Evolutionary conservation across 768 basidiomycete species (phyloP).

Genomic region (Leccinellum rugosiceps): DNA sequence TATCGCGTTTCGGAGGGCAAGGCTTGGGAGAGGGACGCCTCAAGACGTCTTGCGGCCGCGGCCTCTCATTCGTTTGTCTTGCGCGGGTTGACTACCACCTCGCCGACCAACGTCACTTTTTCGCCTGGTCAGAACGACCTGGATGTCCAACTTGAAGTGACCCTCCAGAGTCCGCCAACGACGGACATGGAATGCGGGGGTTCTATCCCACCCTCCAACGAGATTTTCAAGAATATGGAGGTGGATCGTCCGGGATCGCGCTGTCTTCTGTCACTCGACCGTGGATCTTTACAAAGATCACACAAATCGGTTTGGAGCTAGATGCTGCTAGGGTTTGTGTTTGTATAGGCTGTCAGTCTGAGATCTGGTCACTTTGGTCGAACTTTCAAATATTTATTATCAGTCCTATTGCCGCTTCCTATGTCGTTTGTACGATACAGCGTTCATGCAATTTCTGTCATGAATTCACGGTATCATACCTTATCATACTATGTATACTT

Average conservation of each 20-base stretch:
- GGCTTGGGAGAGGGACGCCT: slow-evolving; percentile 35
- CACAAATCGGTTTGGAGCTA: neutral
- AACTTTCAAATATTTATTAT: neutral
- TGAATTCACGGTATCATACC: no score
- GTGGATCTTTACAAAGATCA: neutral
- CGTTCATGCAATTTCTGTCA: no score
- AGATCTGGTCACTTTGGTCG: neutral
- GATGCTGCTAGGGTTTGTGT: neutral
- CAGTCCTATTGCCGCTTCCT: neutral
- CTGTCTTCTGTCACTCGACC: neutral
- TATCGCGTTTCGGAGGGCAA: slow-evolving; percentile 45
- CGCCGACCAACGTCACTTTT: neutral
- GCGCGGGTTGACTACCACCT: slow-evolving; percentile 8
- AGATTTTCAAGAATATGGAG: neutral
- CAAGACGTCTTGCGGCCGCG: slow-evolving; percentile 3
- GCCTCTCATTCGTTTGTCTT: slow-evolving; percentile 3
- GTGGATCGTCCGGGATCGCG: neutral
- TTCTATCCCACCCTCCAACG: neutral
- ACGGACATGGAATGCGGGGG: neutral
- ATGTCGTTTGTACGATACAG: no score
- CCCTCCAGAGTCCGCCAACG: slow-evolving; percentile 4
- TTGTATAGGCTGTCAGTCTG: neutral
- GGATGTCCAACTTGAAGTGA: slow-evolving; percentile 11
- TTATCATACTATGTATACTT: no score
- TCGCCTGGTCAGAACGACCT: neutral